These are phyloP conservation scores for Pyrenophora teres DNA, from an alignment of 2,329 filamentous ascomycete genomes.

Conservation along the genomic window DNA sequence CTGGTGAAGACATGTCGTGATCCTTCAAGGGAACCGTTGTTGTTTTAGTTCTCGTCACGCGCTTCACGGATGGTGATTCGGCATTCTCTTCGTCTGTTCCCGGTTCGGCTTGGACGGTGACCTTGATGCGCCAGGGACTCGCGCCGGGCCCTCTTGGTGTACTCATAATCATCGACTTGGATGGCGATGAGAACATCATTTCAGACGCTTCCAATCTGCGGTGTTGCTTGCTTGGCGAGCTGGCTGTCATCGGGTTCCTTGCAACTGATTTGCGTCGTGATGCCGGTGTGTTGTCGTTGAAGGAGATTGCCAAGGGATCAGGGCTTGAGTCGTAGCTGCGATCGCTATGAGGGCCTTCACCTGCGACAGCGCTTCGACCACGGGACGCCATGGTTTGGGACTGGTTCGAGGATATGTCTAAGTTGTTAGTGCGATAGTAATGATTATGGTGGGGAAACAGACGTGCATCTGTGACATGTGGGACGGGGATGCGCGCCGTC, in stretches of 20 bases:
- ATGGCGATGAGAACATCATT: constrained; percentile 42
- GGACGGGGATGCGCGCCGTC: constrained; percentile 24
- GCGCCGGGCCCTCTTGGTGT: constrained; percentile 45
- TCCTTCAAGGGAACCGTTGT: constrained; percentile 52
- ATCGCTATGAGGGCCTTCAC: constrained; percentile 20
- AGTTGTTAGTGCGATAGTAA: constrained; percentile 17
- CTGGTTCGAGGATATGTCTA: constrained; percentile 11
- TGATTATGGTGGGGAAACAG: constrained; percentile 19
- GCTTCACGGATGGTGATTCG: constrained; percentile 37
- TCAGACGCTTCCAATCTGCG: constrained; percentile 23
- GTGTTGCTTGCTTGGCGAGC: constrained; percentile 40
- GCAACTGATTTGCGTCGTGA: constrained; percentile 26
- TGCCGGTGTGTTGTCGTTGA: constrained; percentile 28
- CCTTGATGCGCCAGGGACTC: constrained; percentile 56
- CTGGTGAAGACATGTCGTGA: constrained; percentile 42
- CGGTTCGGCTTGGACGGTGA: constrained; percentile 56
- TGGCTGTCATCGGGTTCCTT: constrained; percentile 32
- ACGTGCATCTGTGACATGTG: constrained; percentile 19
- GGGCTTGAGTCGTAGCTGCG: constrained; percentile 44
- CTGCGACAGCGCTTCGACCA: constrained; percentile 20
- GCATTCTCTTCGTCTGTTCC: constrained; percentile 41
- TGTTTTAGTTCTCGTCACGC: constrained; percentile 39
- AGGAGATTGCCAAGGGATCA: constrained; percentile 43
- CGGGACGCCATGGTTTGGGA: constrained; percentile 32
- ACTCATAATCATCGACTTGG: constrained; percentile 53